Evolutionary conservation across 371 early-diverging fungal genomes (phyloP).

Genomic region (Dipsacomyces acuminosporus): DNA sequence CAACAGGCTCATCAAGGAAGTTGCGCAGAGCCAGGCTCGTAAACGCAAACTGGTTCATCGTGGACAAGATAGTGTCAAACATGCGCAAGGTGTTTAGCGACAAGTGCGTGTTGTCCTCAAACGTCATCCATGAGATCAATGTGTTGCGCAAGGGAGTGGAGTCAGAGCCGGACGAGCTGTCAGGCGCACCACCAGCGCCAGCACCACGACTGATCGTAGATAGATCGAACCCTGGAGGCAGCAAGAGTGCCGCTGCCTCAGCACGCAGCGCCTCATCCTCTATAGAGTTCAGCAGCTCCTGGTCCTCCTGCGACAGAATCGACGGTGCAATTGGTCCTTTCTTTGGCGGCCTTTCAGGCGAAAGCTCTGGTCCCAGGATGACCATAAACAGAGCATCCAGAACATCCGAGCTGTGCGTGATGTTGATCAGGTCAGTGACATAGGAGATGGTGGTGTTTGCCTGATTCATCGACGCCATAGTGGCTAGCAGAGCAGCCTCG

Average conservation of each 20-base stretch:
- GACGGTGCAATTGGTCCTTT: no score
- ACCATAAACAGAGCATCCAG: conserved; percentile 36
- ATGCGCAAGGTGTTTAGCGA: conserved; percentile 55
- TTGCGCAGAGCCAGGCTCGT: conserved; percentile 60
- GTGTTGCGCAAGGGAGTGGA: conserved; percentile 18
- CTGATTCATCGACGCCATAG: conserved; percentile 19
- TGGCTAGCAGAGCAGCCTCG: conserved; percentile 28
- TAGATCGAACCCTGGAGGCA: conserved; percentile 20
- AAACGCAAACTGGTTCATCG: conserved; percentile 61
- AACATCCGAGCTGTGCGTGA: conserved; percentile 28
- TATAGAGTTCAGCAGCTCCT: conserved; percentile 30
- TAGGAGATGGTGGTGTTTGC: conserved; percentile 40
- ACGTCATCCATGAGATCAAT: conserved; percentile 37
- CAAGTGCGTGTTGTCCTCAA: conserved; percentile 49
- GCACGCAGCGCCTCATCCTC: conserved; percentile 40
- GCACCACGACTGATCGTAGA: not conserved
- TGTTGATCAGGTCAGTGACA: conserved; percentile 31
- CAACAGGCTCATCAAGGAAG: conserved; percentile 40
- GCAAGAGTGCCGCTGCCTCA: conserved; percentile 27
- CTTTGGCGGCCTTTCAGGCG: conserved; percentile 18
- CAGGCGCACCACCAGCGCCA: not conserved
- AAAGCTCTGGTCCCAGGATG: conserved; percentile 31
- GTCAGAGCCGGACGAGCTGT: not conserved
- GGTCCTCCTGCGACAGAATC: conserved; percentile 35
- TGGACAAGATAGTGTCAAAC: conserved; percentile 60